Base-by-base conservation (phyloP, 257 asterid species). In the Osmanthus fragrans region DNA sequence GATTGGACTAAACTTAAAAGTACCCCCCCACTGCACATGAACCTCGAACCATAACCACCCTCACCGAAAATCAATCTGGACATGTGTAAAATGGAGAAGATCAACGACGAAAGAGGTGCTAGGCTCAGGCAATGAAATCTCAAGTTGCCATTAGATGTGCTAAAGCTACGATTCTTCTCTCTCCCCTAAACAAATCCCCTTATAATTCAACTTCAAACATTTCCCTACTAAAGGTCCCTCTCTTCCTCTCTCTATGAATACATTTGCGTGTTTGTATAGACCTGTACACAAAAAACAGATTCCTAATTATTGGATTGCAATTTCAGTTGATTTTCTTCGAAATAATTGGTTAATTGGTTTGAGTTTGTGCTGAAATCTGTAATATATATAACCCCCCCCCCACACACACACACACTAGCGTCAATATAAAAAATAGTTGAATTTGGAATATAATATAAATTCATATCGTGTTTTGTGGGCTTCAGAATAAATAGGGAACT, bases 91-190 rank as follows among this genome's bases (percentile, higher is more conserved):
- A 71, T 71, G 75, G 73, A 73, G 68, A 79, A 74, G 4, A 72
- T 49, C 21, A 63, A 33, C 4, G 60, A 69, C 25, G 69, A 30
- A 18, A 73, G 25, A 58, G 72, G 32, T 40, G 12, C 37, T 73
- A 82, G 82, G 47, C 71, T 40, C 70, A 82, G 82, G 58, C 74
- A 66, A 60, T 47, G 70, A 86, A 73, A 30, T 63, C 71, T 5
- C 80, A 72, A 51, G 60, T 80, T 75, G 91, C 90, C 15, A 79
- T 90, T 82, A 89, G 86, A 25, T 90, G 92, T 80, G 91, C 91
- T 7, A 88, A 81, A 86, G 85, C 85, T 64, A 82, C 88, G 25
- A 30, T 86, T 64, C 84, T 88, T 40, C 82, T 88, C 54, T 86
- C 90, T 29, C 79, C 84, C 3, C 81, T 90, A 13, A 82, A 73